Evolutionary conservation across 2,329 filamentous ascomycete species (phyloP).

Genomic region (Diaporthe destruens): DNA sequence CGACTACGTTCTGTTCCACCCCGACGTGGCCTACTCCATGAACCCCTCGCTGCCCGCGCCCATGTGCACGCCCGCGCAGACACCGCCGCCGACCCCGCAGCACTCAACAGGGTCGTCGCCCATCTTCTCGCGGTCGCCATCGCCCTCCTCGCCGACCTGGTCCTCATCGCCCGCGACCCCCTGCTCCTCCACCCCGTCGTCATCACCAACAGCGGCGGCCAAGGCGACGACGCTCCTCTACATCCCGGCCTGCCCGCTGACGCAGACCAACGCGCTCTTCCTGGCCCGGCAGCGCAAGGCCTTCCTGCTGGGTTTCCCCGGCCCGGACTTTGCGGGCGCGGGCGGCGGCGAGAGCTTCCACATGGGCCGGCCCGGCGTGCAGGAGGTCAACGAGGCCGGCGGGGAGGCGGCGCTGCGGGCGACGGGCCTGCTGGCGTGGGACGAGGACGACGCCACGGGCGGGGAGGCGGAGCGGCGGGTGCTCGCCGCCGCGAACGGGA

Average conservation of each 20-base stretch:
- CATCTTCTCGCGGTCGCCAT: slow-evolving; percentile 21
- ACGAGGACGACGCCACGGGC: slow-evolving; percentile 51
- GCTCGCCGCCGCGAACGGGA: slow-evolving; percentile 54
- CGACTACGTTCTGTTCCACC: slow-evolving; percentile 83
- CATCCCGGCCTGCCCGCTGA: slow-evolving; percentile 57
- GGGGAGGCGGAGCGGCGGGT: slow-evolving; percentile 52
- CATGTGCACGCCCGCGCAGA: neutral
- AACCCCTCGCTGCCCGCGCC: slow-evolving; percentile 47
- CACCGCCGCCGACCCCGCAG: neutral
- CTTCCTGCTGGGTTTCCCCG: slow-evolving; percentile 56
- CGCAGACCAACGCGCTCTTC: slow-evolving; percentile 58
- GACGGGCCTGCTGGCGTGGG: slow-evolving; percentile 58
- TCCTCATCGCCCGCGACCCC: neutral
- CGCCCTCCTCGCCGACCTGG: neutral
- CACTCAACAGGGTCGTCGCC: neutral
- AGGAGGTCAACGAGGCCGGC: slow-evolving; percentile 55
- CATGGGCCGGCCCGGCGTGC: slow-evolving; percentile 52
- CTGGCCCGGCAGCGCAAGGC: slow-evolving; percentile 57
- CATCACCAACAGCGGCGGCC: neutral
- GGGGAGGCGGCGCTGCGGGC: slow-evolving; percentile 56
- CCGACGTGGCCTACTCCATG: slow-evolving; percentile 75
- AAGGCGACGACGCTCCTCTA: slow-evolving; percentile 51
- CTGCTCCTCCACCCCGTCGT: neutral
- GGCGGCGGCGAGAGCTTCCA: slow-evolving; percentile 52
- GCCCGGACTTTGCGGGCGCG: slow-evolving; percentile 55